Conservation (phyloP, 129 eudicot genomes). For the Chrysanthemum lavandulifolium region DNA sequence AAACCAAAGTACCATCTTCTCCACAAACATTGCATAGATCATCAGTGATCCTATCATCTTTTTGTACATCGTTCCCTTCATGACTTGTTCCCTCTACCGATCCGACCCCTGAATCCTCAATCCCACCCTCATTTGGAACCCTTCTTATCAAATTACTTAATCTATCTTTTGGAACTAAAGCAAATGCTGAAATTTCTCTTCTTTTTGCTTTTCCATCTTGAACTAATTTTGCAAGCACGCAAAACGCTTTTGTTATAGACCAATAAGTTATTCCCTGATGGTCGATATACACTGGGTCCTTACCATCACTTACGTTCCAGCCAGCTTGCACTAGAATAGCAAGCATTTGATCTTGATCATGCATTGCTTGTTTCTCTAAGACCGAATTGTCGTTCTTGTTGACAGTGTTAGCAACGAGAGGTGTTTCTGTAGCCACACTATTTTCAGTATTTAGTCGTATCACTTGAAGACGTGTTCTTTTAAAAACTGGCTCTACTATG, state of each 20-base stretch:
- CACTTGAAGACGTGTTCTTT: too few species aligned
- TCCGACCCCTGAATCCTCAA: not conserved
- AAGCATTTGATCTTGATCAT: too few species aligned
- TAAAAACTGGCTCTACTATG: too few species aligned
- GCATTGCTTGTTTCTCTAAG: too few species aligned
- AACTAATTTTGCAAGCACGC: slow-evolving; percentile 38
- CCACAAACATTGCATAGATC: slow-evolving; percentile 84
- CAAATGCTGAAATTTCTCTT: slow-evolving; percentile 44
- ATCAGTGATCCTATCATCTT: slow-evolving; percentile 38
- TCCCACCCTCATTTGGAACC: slow-evolving; percentile 17
- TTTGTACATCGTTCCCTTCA: slow-evolving; percentile 7
- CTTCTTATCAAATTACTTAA: slow-evolving; percentile 47
- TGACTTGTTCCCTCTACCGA: slow-evolving; percentile 20
- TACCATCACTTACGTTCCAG: not conserved
- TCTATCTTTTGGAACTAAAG: slow-evolving; percentile 63
- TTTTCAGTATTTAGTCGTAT: too few species aligned
- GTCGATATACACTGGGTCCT: slow-evolving; percentile 56
- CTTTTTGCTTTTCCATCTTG: slow-evolving; percentile 39
- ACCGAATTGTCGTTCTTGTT: too few species aligned
- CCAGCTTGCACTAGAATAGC: not conserved
- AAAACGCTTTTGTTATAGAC: slow-evolving; percentile 79
- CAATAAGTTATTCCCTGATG: slow-evolving; percentile 54
- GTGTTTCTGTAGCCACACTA: too few species aligned
- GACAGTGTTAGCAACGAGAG: too few species aligned
- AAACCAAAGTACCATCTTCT: slow-evolving; percentile 82